Base-by-base conservation (phyloP, 169 alveolate genomes). In the Plasmodium coatneyi region DNA sequence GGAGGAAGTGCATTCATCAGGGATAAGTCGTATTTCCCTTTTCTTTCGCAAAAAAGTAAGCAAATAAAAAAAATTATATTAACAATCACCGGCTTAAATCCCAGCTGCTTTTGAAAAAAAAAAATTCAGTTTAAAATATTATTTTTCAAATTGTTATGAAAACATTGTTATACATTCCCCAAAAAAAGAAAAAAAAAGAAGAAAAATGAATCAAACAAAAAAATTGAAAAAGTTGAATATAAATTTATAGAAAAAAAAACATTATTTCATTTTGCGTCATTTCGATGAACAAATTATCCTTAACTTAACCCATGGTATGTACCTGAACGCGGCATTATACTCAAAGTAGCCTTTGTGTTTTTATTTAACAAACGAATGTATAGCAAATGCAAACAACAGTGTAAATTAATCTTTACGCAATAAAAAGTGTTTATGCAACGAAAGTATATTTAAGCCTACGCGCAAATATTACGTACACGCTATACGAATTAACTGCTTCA, bases 391-490 rank as follows among this genome's bases (percentile, higher is more conserved):
- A 66, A 66, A 66, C 16, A 66, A 66, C 36, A 66, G 36, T 66
- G 36, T 66, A 66, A 66, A 66, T 66, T 22, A 66, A 66, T 66
- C 19, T 66, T 81, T 30, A 46, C 39, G 9, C 25, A 81, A 81
- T 22, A 81, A n/a, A 41, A 32, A 32, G 39, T 32, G 3, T 56
- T 22, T 22, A 46, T 81, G 3, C 74, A 49, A 83, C 12, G 36
- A 70, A 83, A 41, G 76, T 83, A 83, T 71, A 70, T 83, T 46
- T 83, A 71, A 70, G 34, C 49, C 49, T 83, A 83, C 76, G 30
- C 71, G 76, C 46, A 83, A 34, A 71, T 83, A 70, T 30, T 70
- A 22, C 78, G 25, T 70, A 83, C 22, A 79, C 84, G 84, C 30
- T 22, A n/a, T 28, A 28, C 30, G 16, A 28, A 66, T 66, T 25